A percentile compares a stretch with the other conserved stretches of the same genome.
phyloP scores from a whole-genome alignment of 768 basidiomycete genomes.

The Tulasnella sp. region DNA sequence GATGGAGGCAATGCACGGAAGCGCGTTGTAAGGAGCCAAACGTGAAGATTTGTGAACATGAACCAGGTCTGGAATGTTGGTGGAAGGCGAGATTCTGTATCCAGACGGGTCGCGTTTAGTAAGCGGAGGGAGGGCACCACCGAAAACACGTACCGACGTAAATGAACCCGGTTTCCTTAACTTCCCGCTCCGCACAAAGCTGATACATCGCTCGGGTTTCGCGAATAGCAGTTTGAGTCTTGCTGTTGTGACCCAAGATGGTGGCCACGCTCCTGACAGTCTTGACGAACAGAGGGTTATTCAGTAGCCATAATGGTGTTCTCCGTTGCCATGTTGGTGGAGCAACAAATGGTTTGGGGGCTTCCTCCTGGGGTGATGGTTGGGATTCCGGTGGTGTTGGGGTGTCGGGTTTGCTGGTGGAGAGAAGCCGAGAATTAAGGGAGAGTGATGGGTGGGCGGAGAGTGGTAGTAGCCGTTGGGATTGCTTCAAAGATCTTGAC shows the following conservation, averaged over 20 bases:
- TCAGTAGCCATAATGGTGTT: slow-evolving; percentile 29
- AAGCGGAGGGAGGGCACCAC: not conserved
- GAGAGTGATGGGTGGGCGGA: not conserved
- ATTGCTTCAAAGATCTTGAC: not conserved
- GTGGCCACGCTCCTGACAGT: slow-evolving; percentile 45
- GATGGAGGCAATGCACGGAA: no score
- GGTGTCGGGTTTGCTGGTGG: not conserved
- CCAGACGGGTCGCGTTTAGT: not conserved
- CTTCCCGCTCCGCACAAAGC: slow-evolving; percentile 47
- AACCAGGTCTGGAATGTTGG: slow-evolving; percentile 98
- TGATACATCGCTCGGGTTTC: slow-evolving; percentile 49
- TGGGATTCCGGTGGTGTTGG: not conserved
- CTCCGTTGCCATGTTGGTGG: slow-evolving; percentile 25
- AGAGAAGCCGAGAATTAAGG: slow-evolving; percentile 1
- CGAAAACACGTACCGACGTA: slow-evolving; percentile 46
- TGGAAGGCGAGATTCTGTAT: slow-evolving; percentile 76
- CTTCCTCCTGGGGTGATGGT: not conserved
- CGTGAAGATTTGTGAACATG: slow-evolving; percentile 86
- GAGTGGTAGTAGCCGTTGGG: not conserved
- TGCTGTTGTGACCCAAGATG: slow-evolving; percentile 48
- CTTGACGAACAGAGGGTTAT: slow-evolving; percentile 34
- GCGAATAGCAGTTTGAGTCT: slow-evolving; percentile 47
- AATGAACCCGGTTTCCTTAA: slow-evolving; percentile 48
- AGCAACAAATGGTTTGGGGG: slow-evolving; percentile 29
- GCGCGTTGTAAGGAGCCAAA: slow-evolving; percentile 88